Evolutionary conservation across 306 rosid species (phyloP).

Genomic region (Gillenia trifoliata): DNA sequence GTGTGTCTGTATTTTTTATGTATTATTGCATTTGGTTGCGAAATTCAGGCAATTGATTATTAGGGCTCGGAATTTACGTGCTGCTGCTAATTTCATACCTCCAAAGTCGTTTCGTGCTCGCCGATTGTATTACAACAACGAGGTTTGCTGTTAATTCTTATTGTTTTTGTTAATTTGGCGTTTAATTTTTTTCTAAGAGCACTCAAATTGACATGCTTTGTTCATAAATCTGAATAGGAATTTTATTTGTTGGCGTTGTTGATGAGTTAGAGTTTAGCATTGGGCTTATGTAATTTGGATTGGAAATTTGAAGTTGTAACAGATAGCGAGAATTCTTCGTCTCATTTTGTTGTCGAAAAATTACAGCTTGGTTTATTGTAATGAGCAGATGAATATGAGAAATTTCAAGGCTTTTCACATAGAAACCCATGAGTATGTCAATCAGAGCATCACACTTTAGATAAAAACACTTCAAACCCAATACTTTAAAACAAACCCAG

Average conservation of each 20-base stretch:
- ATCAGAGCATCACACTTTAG: too few species aligned
- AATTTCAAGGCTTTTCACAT: too few species aligned
- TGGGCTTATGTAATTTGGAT: background rate
- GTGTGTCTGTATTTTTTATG: background rate
- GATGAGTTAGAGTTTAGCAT: background rate
- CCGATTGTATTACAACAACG: constrained; percentile 69
- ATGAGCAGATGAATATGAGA: too few species aligned
- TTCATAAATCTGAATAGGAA: background rate
- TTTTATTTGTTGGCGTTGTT: background rate
- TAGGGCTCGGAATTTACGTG: constrained; percentile 93
- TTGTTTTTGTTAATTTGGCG: background rate
- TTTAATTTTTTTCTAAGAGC: background rate
- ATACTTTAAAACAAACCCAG: too few species aligned
- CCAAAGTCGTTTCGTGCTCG: constrained; percentile 84
- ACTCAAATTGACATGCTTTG: background rate
- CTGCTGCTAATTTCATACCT: constrained; percentile 82
- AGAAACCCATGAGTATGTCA: too few species aligned
- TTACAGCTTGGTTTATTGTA: too few species aligned
- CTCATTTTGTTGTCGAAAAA: too few species aligned
- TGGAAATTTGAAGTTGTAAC: background rate
- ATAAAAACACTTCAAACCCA: too few species aligned
- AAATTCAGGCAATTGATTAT: constrained; percentile 73
- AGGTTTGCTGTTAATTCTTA: constrained; percentile 38
- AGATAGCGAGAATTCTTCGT: too few species aligned
- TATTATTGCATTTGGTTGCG: constrained; percentile 1